Conservation (phyloP, 2,329 filamentous ascomycete species). For the Polytolypa hystricis region DNA sequence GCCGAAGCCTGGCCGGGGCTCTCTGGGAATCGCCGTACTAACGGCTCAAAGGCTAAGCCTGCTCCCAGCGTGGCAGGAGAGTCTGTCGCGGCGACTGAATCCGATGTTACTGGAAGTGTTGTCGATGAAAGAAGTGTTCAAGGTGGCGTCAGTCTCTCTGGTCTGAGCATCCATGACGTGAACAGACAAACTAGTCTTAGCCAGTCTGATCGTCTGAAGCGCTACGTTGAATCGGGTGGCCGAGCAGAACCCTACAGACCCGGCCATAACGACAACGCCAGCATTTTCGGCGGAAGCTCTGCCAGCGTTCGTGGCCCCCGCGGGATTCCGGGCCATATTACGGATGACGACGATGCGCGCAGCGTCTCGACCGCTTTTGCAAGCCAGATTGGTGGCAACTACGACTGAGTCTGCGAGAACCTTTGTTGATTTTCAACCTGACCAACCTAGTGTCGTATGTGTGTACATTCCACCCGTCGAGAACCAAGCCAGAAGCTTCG, state of each 20-base stretch:
- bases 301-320: constrained; percentile 39
- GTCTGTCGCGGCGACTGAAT: constrained; percentile 82
- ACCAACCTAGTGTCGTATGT: constrained; percentile 3
- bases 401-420: constrained; percentile 40
- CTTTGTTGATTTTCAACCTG: constrained; percentile 4
- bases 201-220: constrained; percentile 83
- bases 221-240: constrained; percentile 80
- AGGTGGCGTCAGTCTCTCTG: constrained; percentile 78
- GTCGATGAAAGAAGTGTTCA: constrained; percentile 59
- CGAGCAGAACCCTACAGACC: constrained; percentile 47
- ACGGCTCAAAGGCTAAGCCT: constrained; percentile 55
- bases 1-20: constrained; percentile 82
- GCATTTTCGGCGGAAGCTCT: constrained; percentile 55
- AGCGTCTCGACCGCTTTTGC: constrained; percentile 95
- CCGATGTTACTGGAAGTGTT: constrained; percentile 69
- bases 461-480: too few species aligned
- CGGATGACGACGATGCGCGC: constrained; percentile 81
- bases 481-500: too few species aligned
- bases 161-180: constrained; percentile 62
- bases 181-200: constrained; percentile 63
- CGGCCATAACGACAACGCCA: constrained; percentile 45
- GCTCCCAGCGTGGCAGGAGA: constrained; percentile 77
- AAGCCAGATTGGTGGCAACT: constrained; percentile 70
- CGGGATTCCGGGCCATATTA: constrained; percentile 28
- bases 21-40: constrained; percentile 54